These are phyloP conservation scores for Arabidopsis suecica DNA, from an alignment of 345 rosid genomes.

Conservation along the genomic window DNA sequence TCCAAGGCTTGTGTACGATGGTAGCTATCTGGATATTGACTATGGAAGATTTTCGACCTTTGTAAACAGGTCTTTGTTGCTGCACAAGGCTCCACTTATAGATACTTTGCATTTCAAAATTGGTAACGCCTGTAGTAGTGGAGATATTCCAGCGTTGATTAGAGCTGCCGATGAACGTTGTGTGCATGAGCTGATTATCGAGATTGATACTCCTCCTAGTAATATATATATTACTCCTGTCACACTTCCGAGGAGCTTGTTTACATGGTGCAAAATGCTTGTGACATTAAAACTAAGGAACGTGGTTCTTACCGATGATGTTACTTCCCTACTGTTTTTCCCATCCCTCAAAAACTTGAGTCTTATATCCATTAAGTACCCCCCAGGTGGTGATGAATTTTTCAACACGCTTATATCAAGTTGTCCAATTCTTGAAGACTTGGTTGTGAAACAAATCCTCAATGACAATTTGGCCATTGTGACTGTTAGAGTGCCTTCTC, in stretches of 20 bases:
- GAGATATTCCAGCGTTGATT: background rate
- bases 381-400: slow-evolving; percentile 2
- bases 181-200: background rate
- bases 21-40: background rate
- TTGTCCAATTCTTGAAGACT: slow-evolving; percentile 27
- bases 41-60: background rate
- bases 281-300: background rate
- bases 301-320: background rate
- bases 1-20: background rate
- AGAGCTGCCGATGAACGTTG: background rate
- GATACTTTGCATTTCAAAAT: slow-evolving; percentile 16
- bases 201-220: background rate
- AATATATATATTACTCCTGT: too few relatives aligned
- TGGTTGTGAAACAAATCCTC: background rate
- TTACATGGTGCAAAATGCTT: background rate
- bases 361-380: background rate
- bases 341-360: slow-evolving; percentile 7
- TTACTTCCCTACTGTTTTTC: background rate
- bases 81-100: slow-evolving; percentile 12
- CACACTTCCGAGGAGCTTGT: slow-evolving; percentile 8
- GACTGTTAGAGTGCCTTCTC: background rate
- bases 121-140: background rate
- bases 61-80: slow-evolving; percentile 1
- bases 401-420: slow-evolving; percentile 6
- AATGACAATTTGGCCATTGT: slow-evolving; percentile 1